Conservation (phyloP, 768 basidiomycete genomes). For the Agrocybe praecox region DNA sequence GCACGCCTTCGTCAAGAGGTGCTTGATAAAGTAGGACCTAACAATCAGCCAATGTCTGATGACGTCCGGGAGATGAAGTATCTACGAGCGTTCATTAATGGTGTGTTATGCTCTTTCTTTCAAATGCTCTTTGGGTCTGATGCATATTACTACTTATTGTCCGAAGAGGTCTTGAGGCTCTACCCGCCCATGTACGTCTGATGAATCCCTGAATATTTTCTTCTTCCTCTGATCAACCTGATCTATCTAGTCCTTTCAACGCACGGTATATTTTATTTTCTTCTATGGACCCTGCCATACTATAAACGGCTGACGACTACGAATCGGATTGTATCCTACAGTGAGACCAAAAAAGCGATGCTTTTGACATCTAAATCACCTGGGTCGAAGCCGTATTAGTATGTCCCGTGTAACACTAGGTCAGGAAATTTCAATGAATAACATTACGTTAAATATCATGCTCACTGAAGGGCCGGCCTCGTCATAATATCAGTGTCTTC, state of each 20-base stretch:
- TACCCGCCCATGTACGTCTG: slow-evolving; percentile 34
- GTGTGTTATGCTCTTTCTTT: slow-evolving; percentile 14
- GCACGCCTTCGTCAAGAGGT: slow-evolving; percentile 42
- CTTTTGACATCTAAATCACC: slow-evolving; percentile 19
- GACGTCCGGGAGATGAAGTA: slow-evolving; percentile 49
- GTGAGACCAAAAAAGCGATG: slow-evolving; percentile 6
- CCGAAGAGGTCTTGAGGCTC: slow-evolving; percentile 44
- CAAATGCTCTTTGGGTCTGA: neutral
- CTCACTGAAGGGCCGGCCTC: neutral
- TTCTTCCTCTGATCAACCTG: neutral
- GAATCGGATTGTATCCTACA: neutral
- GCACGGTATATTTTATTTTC: slow-evolving; percentile 7
- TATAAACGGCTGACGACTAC: neutral
- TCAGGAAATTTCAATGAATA: slow-evolving; percentile 26
- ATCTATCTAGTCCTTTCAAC: slow-evolving; percentile 9
- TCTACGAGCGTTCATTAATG: slow-evolving; percentile 32
- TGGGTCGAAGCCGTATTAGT: slow-evolving; percentile 21
- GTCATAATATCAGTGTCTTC: slow-evolving; percentile 1
- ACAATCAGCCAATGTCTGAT: slow-evolving; percentile 40
- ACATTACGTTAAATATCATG: neutral
- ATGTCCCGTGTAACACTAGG: slow-evolving; percentile 36
- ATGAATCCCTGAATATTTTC: neutral
- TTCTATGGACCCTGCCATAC: neutral
- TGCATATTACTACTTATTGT: neutral
- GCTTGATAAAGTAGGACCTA: slow-evolving; percentile 35